phyloP scores from a whole-genome alignment of 768 basidiomycete species.

The Tephrocybe sp. region DNA sequence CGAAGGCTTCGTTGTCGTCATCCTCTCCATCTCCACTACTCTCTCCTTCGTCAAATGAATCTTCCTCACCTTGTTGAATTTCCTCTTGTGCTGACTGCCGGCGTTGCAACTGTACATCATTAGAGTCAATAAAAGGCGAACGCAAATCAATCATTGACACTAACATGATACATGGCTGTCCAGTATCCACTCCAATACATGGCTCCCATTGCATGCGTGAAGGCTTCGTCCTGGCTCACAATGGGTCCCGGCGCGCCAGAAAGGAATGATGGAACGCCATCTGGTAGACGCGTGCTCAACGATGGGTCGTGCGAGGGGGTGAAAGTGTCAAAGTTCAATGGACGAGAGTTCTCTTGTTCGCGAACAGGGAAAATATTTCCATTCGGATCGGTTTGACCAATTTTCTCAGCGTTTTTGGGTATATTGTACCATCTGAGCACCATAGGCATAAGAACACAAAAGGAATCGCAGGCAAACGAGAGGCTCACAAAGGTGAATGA shows the following conservation, averaged over 20 bases:
- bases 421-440: conserved; percentile 76
- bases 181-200: conserved; percentile 91
- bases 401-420: conserved; percentile 29
- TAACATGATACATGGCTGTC: conserved; percentile 82
- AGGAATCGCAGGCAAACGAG: not conserved
- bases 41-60: conserved; percentile 10
- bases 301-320: conserved; percentile 70
- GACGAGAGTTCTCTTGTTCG: conserved; percentile 52
- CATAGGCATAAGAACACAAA: not conserved
- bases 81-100: conserved; percentile 20
- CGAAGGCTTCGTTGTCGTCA: conserved; percentile 29
- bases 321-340: conserved; percentile 70
- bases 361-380: conserved; percentile 1
- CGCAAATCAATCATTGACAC: conserved; percentile 20
- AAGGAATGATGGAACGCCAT: conserved; percentile 26
- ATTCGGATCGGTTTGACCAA: not conserved
- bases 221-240: conserved; percentile 73
- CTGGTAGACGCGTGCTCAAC: conserved; percentile 34
- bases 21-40: conserved; percentile 12
- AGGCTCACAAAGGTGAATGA: conserved; percentile 70
- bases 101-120: conserved; percentile 31
- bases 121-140: not conserved
- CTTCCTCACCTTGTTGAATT: conserved; percentile 17
- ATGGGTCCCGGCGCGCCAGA: conserved; percentile 33
- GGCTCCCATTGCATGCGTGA: conserved; percentile 69